Evolutionary conservation across 2,329 filamentous ascomycete species (phyloP).

Genomic region (Chaetomium strumarium): DNA sequence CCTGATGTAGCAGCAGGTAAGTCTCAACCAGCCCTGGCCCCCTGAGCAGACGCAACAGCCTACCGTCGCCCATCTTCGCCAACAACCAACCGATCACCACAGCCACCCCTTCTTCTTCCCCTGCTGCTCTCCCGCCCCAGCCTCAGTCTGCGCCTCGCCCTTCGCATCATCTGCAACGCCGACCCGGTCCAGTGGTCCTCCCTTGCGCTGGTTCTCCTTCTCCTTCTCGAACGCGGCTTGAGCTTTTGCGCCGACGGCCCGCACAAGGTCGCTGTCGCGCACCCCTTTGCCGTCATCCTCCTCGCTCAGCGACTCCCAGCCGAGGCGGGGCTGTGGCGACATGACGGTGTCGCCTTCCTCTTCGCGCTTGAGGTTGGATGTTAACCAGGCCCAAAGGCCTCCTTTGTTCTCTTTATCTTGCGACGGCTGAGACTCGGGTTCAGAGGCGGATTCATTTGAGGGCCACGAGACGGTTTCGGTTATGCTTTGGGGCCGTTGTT

Average conservation of each 20-base stretch:
- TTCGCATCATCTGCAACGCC: slow-evolving; percentile 32
- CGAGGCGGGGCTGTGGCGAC: slow-evolving; percentile 26
- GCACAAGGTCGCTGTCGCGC: slow-evolving; percentile 28
- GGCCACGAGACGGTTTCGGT: slow-evolving; percentile 19
- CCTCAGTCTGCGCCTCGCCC: slow-evolving; percentile 12
- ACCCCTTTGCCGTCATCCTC: slow-evolving; percentile 29
- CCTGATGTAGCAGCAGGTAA: no score
- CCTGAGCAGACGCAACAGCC: background rate
- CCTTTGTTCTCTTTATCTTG: slow-evolving; percentile 12
- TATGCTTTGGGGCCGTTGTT: background rate
- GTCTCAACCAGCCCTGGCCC: no score
- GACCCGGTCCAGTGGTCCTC: slow-evolving; percentile 46
- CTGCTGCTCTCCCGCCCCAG: slow-evolving; percentile 19
- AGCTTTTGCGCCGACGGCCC: slow-evolving; percentile 35
- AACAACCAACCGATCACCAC: slow-evolving; percentile 29
- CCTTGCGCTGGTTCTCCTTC: slow-evolving; percentile 44
- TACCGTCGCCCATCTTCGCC: background rate
- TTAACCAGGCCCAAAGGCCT: slow-evolving; percentile 33
- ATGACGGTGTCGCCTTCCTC: slow-evolving; percentile 27
- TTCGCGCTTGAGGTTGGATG: slow-evolving; percentile 35
- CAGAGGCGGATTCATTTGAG: background rate
- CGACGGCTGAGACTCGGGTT: background rate
- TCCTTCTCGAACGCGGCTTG: slow-evolving; percentile 43
- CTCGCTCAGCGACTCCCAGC: slow-evolving; percentile 31
- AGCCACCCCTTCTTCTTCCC: slow-evolving; percentile 44